Percentiles rank a stretch among this genome's conserved stretches.
These are phyloP conservation scores for Aspergillus bombycis DNA, from an alignment of 2,329 filamentous ascomycete species.

Conservation along the genomic window DNA sequence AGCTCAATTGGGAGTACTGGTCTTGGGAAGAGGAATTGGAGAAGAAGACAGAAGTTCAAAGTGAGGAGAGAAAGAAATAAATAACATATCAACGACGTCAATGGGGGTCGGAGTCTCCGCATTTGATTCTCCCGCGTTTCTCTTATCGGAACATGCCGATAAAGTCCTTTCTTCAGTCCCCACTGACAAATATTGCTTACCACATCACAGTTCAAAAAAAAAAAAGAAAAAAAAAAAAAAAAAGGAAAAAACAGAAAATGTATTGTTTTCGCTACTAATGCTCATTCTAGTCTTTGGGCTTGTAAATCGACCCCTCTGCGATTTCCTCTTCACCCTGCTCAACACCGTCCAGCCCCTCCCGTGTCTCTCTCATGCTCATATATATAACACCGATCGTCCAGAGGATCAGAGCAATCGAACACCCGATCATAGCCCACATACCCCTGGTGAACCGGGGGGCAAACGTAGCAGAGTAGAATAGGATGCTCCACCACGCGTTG, in stretches of 20 bases:
- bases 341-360: background rate
- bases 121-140: background rate
- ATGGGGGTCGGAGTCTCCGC: background rate
- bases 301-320: background rate
- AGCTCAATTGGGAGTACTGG: background rate
- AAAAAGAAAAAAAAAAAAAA: background rate
- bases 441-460: slow-evolving; percentile 68
- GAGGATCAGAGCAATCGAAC: slow-evolving; percentile 21
- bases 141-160: background rate
- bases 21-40: background rate
- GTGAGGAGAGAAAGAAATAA: background rate
- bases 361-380: slow-evolving; percentile 18
- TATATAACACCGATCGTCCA: slow-evolving; percentile 22
- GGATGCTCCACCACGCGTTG: slow-evolving; percentile 73
- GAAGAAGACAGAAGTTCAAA: background rate
- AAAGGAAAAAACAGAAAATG: too few species aligned
- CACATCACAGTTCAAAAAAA: background rate
- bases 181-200: too few species aligned
- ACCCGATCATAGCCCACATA: slow-evolving; percentile 30
- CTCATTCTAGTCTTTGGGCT: background rate
- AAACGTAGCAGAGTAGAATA: slow-evolving; percentile 70
- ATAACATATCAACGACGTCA: background rate
- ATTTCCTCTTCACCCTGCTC: background rate
- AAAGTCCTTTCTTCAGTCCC: too few species aligned
- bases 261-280: too few species aligned